These are phyloP conservation scores for Nitzschia palea DNA, from an alignment of 108 stramenopile genomes.

Conservation along the genomic window DNA sequence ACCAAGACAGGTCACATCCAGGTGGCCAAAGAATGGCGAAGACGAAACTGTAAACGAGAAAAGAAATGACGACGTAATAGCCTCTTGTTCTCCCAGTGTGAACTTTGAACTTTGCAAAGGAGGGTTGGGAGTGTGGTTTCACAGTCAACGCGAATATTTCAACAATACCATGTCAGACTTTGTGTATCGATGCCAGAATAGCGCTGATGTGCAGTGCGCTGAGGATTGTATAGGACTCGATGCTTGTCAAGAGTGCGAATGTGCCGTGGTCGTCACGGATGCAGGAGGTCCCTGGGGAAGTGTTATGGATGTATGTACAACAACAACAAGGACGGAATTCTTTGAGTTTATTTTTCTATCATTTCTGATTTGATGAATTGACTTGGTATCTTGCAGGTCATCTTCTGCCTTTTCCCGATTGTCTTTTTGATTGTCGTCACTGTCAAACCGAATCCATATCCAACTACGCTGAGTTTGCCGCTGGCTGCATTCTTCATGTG, in stretches of 20 bases:
- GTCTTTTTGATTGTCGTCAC: slow-evolving; percentile 48
- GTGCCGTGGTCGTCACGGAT: slow-evolving; percentile 27
- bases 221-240: slow-evolving; percentile 26
- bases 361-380: not conserved
- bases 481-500: slow-evolving; percentile 56
- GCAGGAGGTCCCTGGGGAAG: slow-evolving; percentile 52
- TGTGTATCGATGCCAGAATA: not conserved
- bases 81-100: no score
- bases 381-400: slow-evolving; percentile 5
- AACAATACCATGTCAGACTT: slow-evolving; percentile 10
- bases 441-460: slow-evolving; percentile 40
- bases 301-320: slow-evolving; percentile 51
- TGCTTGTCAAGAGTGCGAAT: slow-evolving; percentile 44
- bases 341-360: no score
- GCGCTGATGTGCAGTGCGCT: slow-evolving; percentile 14
- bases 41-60: no score
- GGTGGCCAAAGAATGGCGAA: no score
- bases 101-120: no score
- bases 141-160: slow-evolving; percentile 2
- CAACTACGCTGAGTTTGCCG: slow-evolving; percentile 51
- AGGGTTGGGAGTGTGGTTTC: no score
- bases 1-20: no score
- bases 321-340: not conserved
- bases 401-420: slow-evolving; percentile 56
- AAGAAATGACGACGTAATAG: no score